Base-by-base conservation (phyloP, 2,329 filamentous ascomycete species). In the Calonectria montana region DNA sequence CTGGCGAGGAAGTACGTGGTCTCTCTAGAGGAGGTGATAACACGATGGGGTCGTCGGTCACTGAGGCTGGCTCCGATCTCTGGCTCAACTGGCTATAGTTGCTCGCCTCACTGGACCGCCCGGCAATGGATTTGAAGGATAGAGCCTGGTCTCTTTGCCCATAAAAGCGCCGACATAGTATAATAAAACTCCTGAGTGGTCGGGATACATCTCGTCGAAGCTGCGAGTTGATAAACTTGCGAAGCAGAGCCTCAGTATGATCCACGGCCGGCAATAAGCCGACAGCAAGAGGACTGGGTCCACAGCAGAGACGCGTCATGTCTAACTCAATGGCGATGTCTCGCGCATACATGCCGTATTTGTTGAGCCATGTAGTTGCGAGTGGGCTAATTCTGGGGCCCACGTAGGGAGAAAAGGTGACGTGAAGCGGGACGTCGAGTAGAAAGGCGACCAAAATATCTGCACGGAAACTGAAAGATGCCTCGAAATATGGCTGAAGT, bases 281-380 rank as follows among this genome's bases (percentile, higher is more conserved):
- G 0, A 64, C 68, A 0, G 83, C 82, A 1, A 73, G 65, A 5
- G 74, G 74, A 1, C 71, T 62, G 3, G 77, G 70, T 2, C 83
- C 83, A 25, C 83, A 83, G 1, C 81, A 79, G 10, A 85, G 76
- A 13, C 79, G 81, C 0, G 85, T 82, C 75, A 86, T 77, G 70
- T 87, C 86, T 1, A 87, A 35, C 70, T 87, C 86, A 12, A 87
- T 61, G 2, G 80, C 80, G 25, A 87, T 73, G 29, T 80, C 78
- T 18, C 76, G 80, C 74, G 86, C 83, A 39, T 83, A 82, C 2
- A 75, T 65, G 1, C 80, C 81, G 59, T 86, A 86, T 9, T 65
- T 75, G 35, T 80, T 79, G 29, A 85, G 73, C 81, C 82, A 86
- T 4, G 73, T 67, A 0, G 81, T 83, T 1, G 82, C 82, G 0